Conservation (phyloP, 2,329 filamentous ascomycete genomes). For the Gnomoniopsis sp. region DNA sequence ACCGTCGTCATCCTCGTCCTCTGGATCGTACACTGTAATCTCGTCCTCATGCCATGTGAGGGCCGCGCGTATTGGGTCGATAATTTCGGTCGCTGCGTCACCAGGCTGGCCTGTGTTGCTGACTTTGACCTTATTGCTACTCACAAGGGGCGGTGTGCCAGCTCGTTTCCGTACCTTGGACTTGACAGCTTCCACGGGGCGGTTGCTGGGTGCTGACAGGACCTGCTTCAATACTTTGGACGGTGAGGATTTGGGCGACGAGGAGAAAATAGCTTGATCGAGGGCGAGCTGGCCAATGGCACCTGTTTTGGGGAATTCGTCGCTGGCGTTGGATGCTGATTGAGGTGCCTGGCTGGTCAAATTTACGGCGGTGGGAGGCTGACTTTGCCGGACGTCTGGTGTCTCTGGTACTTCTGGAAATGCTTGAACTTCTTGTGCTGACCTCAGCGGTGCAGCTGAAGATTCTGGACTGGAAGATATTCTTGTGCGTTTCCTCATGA, state of each 20-base stretch:
- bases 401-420: conserved; percentile 24
- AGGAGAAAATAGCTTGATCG: neutral
- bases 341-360: neutral
- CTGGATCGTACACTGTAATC: conserved; percentile 63
- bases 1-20: conserved; percentile 64
- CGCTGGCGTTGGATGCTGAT: neutral
- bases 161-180: conserved; percentile 19
- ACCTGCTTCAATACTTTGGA: neutral
- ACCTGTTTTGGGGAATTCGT: neutral
- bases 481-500: conserved; percentile 19
- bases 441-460: neutral
- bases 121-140: conserved; percentile 16
- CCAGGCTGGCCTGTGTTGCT: conserved; percentile 22
- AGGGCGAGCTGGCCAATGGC: neutral
- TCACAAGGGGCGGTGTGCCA: conserved; percentile 34
- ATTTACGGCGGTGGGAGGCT: neutral
- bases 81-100: conserved; percentile 35
- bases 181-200: conserved; percentile 1
- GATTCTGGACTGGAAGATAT: neutral
- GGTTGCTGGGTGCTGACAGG: neutral
- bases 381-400: neutral
- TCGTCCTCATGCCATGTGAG: conserved; percentile 67
- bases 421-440: neutral
- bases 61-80: conserved; percentile 54
- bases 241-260: conserved; percentile 7